Base-by-base conservation (phyloP, 768 basidiomycete genomes). In the Lentinula sp. region DNA sequence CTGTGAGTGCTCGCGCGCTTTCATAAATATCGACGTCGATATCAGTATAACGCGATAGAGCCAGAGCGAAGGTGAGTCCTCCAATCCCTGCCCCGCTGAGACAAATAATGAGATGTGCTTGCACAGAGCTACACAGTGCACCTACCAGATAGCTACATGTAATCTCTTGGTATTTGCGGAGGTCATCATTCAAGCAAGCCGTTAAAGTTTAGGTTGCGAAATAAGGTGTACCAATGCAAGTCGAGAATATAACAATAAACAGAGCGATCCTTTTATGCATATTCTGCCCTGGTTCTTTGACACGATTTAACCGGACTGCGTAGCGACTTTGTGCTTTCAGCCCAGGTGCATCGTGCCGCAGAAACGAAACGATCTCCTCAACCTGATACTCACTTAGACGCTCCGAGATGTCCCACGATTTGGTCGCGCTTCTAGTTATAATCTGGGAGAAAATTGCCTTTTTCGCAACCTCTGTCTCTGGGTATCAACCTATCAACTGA, bases 21-120 rank as follows among this genome's bases (percentile, higher is more conserved):
- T 87, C 85, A 61, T 79, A 87, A 28, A 87, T 70, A 56, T 81
- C 77, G 42, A 86, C 76, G 36, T 84, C 79, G 32, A 86, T 82
- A 62, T 85, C 79, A 2, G 77, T 77, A 66, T 79, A 82, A 62
- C 69, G 73, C 6, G 80, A 77, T 49, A 83, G 65, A n/a, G 76
- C 77, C 32, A 80, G 51, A 57, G 59, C 60, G 59, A 46, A 42
- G 60, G 64, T 63, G 57, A 61, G 70, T 15, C 81, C 81, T 42
- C 79, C 82, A 58, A 84, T 79, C 3, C 82, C 82, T 61, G 76
- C 81, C 9, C 82, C 82, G 70, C 82, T 84, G 42, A 46, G 45
- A 63, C 50, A 65, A 32, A 57, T 61, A 49, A 62, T 67, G 39
- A 68, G 63, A 61, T 28, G 28, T 28, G 13, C 16, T 15, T 63